Evolutionary conservation across 176 grass and related monocot species (phyloP).

Genomic region (Carex parvula): DNA sequence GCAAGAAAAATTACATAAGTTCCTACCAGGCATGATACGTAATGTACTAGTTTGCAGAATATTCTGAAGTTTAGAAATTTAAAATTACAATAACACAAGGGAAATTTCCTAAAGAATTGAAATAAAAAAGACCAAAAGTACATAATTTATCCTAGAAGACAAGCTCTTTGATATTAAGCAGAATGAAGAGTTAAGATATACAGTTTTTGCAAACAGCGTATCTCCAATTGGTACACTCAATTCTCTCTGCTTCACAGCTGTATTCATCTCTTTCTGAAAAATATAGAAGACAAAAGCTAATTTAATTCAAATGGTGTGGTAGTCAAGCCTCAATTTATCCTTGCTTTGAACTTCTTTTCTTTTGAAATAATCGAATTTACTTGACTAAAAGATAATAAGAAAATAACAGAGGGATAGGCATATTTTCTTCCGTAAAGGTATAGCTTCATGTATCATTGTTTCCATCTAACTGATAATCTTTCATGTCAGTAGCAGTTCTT

Average conservation of each 20-base stretch:
- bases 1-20: too few species aligned
- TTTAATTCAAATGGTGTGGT: background rate
- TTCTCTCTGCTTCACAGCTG: conserved; percentile 46
- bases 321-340: background rate
- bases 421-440: conserved; percentile 75
- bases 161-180: too few species aligned
- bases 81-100: too few species aligned
- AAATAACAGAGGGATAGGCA: background rate
- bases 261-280: conserved; percentile 83
- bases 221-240: conserved; percentile 82
- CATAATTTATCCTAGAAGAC: too few species aligned
- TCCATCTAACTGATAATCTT: too few species aligned
- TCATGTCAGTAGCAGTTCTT: too few species aligned
- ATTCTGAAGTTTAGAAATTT: too few species aligned
- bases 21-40: too few species aligned
- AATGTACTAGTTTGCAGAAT: too few species aligned
- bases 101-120: too few species aligned
- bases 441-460: too few species aligned
- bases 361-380: background rate
- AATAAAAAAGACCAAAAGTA: too few species aligned
- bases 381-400: background rate
- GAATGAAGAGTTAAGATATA: conserved; percentile 36
- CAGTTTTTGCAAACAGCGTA: conserved; percentile 86
- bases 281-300: conserved; percentile 18
- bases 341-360: background rate